phyloP scores from a whole-genome alignment of 192 early-diverging fungal genomes.

The Backusella tuberculispora region DNA sequence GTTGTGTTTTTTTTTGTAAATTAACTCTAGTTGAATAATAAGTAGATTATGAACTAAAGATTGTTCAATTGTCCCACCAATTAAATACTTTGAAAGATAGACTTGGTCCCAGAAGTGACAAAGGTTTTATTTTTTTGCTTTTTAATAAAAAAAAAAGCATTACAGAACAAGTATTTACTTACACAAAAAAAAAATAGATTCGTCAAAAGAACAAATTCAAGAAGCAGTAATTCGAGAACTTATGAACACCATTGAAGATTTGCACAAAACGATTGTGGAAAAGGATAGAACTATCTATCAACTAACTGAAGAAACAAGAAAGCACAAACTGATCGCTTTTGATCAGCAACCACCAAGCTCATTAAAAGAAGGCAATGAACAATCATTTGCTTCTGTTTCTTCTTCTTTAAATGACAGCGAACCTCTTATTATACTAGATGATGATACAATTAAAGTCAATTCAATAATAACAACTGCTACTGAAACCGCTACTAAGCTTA shows the following conservation, averaged over 20 bases:
- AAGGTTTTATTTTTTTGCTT: background rate
- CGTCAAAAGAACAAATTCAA: background rate
- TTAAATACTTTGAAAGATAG: background rate
- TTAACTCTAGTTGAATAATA: background rate
- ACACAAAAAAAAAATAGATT: background rate
- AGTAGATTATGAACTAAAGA: background rate
- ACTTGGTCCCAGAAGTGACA: background rate
- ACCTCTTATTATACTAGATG: background rate
- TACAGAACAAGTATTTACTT: background rate
- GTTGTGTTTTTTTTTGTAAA: background rate
- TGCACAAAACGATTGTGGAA: background rate
- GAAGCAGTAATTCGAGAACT: constrained; percentile 1
- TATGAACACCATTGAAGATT: background rate
- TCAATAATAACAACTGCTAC: background rate
- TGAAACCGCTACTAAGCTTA: background rate
- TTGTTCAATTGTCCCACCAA: background rate
- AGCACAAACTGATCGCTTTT: background rate
- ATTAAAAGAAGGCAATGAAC: background rate
- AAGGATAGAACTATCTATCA: background rate
- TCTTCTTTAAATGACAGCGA: background rate
- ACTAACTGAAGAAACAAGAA: background rate
- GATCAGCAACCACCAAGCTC: background rate
- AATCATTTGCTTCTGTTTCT: background rate
- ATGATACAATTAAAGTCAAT: background rate
- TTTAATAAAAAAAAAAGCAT: background rate